Percentiles rank a stretch among this genome's conserved stretches.
Conservation (phyloP, 495 filamentous ascomycete species). For the Glonium stellatum region DNA sequence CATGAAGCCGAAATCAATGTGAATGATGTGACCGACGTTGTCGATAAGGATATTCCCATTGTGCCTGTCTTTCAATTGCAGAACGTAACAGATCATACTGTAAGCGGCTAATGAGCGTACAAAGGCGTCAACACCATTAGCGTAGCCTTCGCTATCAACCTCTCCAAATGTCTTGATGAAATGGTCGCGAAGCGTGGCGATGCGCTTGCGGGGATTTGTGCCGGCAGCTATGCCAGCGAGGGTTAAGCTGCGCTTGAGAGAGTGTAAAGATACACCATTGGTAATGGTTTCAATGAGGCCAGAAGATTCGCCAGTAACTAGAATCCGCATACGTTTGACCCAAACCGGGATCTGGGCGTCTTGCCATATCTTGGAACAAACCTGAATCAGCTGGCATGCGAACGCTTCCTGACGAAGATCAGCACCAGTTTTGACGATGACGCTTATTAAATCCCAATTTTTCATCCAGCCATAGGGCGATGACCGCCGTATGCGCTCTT, state of each 20-base stretch:
- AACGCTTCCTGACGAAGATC: slow-evolving; percentile 73
- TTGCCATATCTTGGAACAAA: slow-evolving; percentile 68
- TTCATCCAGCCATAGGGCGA: slow-evolving; percentile 73
- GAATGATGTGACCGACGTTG: slow-evolving; percentile 70
- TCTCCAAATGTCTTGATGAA: slow-evolving; percentile 68
- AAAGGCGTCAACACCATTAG: slow-evolving; percentile 60
- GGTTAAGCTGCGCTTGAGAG: slow-evolving; percentile 66
- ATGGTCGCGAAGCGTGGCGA: slow-evolving; percentile 68
- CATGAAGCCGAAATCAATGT: slow-evolving; percentile 82
- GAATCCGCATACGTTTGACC: slow-evolving; percentile 72
- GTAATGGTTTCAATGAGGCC: slow-evolving; percentile 76
- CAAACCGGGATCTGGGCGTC: slow-evolving; percentile 66
- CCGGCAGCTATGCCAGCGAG: slow-evolving; percentile 58
- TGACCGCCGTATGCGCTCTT: slow-evolving; percentile 66
- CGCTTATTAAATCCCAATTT: slow-evolving; percentile 72
- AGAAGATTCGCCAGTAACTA: slow-evolving; percentile 71
- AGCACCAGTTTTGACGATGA: slow-evolving; percentile 73
- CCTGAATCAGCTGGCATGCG: slow-evolving; percentile 67
- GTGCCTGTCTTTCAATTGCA: slow-evolving; percentile 74
- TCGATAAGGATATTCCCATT: slow-evolving; percentile 76
- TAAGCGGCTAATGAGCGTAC: slow-evolving; percentile 65
- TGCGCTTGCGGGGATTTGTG: slow-evolving; percentile 56
- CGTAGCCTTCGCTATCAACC: slow-evolving; percentile 54
- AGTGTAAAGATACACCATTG: slow-evolving; percentile 69
- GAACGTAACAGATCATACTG: slow-evolving; percentile 66